Evolutionary conservation across 345 rosid genomes (phyloP).

Genomic region (Murraya koenigii): DNA sequence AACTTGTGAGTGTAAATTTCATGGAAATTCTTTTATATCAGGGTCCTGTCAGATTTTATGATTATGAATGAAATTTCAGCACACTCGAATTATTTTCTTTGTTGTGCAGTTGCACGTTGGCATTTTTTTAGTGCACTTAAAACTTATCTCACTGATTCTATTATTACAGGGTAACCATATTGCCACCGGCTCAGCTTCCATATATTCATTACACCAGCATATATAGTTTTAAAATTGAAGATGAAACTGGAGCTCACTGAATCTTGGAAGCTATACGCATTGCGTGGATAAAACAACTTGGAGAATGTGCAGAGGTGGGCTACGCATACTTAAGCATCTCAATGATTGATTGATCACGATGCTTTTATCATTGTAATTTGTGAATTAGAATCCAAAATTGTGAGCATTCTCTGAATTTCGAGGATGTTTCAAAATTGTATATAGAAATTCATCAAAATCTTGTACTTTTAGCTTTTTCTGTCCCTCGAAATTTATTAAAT

Average conservation of each 20-base stretch:
- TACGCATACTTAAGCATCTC: neutral
- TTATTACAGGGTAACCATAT: neutral
- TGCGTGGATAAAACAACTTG: neutral
- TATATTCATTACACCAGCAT: neutral
- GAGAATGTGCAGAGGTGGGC: neutral
- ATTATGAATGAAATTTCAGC: neutral
- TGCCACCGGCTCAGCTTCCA: neutral
- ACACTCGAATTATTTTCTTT: neutral
- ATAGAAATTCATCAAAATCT: neutral
- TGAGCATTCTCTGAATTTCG: neutral
- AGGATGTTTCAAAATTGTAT: neutral
- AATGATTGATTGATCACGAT: neutral
- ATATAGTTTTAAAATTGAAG: neutral
- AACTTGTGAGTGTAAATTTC: slow-evolving; percentile 1
- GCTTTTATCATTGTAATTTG: neutral
- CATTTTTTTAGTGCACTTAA: neutral
- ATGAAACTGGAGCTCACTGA: neutral
- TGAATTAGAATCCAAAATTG: neutral
- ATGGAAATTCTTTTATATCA: neutral
- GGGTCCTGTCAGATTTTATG: neutral
- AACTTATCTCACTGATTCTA: neutral
- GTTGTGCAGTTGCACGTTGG: neutral
- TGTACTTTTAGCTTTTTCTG: neutral
- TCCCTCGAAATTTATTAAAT: neutral
- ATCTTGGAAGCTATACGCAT: neutral